Conservation (phyloP, 2,329 filamentous ascomycete species). For the Diaporthe nobilis region DNA sequence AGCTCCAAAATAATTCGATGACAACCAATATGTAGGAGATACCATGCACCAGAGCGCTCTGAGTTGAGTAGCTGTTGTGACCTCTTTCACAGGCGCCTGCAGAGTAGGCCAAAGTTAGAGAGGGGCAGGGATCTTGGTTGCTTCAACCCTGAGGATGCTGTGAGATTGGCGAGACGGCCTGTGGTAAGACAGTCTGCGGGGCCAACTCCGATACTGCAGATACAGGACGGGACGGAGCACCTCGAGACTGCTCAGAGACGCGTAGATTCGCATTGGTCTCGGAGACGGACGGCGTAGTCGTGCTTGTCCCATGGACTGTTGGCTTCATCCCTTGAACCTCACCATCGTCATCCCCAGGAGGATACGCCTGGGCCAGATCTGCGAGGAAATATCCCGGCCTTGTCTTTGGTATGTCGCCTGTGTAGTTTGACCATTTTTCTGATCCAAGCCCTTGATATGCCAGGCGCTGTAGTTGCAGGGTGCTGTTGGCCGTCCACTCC, state of each 20-base stretch:
- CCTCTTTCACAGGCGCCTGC: background rate
- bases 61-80: background rate
- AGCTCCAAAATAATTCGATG: background rate
- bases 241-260: background rate
- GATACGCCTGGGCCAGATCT: background rate
- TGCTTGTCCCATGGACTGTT: background rate
- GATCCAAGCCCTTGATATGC: conserved; percentile 25
- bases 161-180: background rate
- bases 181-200: background rate
- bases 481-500: conserved; percentile 39
- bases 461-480: conserved; percentile 20
- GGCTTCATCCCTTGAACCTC: background rate
- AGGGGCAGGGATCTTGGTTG: background rate
- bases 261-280: background rate
- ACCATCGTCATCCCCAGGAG: background rate
- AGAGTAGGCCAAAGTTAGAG: too few relatives aligned
- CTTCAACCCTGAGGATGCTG: background rate
- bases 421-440: conserved; percentile 9
- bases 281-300: background rate
- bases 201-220: background rate
- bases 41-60: background rate
- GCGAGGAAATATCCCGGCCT: conserved; percentile 10
- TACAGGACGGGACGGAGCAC: background rate
- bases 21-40: background rate
- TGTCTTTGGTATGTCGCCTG: conserved; percentile 13